A percentile compares a stretch with the other conserved stretches of the same genome.
These are phyloP conservation scores for Boletus rubroflammeus DNA, from an alignment of 768 basidiomycete species.

Conservation along the genomic window DNA sequence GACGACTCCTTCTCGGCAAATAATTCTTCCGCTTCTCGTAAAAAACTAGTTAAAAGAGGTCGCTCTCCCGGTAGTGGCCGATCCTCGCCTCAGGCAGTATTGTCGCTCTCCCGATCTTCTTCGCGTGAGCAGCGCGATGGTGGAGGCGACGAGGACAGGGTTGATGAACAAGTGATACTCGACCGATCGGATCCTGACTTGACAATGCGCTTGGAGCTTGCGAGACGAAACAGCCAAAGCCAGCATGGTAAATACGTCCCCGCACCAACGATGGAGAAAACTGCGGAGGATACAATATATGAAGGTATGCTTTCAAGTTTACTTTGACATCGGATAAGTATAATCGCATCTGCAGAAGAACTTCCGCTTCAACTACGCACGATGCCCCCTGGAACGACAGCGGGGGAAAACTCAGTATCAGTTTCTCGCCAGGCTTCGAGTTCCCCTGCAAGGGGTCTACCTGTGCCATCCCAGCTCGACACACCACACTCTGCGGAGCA, in stretches of 20 bases:
- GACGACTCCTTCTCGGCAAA: conserved; percentile 53
- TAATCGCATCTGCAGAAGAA: conserved; percentile 43
- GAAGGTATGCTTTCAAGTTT: conserved; percentile 51
- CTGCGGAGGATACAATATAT: conserved; percentile 67
- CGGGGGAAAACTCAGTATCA: conserved; percentile 40
- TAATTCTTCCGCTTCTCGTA: conserved; percentile 44
- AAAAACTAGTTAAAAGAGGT: conserved; percentile 44
- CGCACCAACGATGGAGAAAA: conserved; percentile 40
- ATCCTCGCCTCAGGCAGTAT: conserved; percentile 34
- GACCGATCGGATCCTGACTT: conserved; percentile 77
- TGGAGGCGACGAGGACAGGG: conserved; percentile 43
- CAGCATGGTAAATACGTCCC: conserved; percentile 52
- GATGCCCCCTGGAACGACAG: conserved; percentile 47
- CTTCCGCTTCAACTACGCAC: conserved; percentile 54
- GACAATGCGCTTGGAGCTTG: conserved; percentile 73
- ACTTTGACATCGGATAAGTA: conserved; percentile 3
- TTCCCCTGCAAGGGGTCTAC: conserved; percentile 33
- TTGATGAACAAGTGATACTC: conserved; percentile 38
- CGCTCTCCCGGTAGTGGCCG: conserved; percentile 39
- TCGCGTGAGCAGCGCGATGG: conserved; percentile 42
- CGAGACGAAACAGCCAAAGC: conserved; percentile 78
- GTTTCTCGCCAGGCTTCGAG: conserved; percentile 46
- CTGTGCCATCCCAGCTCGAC: conserved; percentile 38
- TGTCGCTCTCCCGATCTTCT: conserved; percentile 39
- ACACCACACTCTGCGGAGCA: conserved; percentile 52